Percentiles rank a stretch among this genome's conserved stretches.
These are phyloP conservation scores for Lasiosphaeria ovina DNA, from an alignment of 495 filamentous ascomycete genomes.

Conservation along the genomic window DNA sequence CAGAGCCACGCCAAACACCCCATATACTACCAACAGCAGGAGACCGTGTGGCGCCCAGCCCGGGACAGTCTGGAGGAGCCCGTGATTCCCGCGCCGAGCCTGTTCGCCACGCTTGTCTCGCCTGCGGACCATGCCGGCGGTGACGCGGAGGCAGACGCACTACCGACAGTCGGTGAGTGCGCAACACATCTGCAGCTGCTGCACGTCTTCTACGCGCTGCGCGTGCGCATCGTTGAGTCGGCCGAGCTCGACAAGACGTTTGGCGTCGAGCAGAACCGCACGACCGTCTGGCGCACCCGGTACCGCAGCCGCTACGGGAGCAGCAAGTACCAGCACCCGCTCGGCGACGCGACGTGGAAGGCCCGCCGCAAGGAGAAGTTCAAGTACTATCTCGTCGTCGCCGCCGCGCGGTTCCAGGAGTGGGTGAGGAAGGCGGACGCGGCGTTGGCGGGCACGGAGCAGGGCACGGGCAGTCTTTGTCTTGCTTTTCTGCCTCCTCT, in stretches of 20 bases:
- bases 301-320: not conserved
- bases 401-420: not conserved
- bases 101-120: not conserved
- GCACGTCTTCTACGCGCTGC: constrained; percentile 29
- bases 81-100: not conserved
- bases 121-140: not conserved
- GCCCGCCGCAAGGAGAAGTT: constrained; percentile 2
- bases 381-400: constrained; percentile 1
- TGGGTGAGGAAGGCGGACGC: not conserved
- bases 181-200: constrained; percentile 39
- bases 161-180: constrained; percentile 31
- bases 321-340: not conserved
- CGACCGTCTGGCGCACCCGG: not conserved
- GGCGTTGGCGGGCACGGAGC: not conserved
- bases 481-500: not conserved
- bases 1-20: not conserved
- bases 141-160: not conserved
- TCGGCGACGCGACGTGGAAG: constrained; percentile 14
- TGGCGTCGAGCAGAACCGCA: constrained; percentile 4
- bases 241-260: constrained; percentile 14
- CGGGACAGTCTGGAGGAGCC: not conserved
- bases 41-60: not conserved
- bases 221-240: constrained; percentile 16
- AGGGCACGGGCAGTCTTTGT: not conserved
- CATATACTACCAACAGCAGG: not conserved